Evolutionary conservation across 371 early-diverging fungal species (phyloP).

Genomic region (Lichtheimia ornata): DNA sequence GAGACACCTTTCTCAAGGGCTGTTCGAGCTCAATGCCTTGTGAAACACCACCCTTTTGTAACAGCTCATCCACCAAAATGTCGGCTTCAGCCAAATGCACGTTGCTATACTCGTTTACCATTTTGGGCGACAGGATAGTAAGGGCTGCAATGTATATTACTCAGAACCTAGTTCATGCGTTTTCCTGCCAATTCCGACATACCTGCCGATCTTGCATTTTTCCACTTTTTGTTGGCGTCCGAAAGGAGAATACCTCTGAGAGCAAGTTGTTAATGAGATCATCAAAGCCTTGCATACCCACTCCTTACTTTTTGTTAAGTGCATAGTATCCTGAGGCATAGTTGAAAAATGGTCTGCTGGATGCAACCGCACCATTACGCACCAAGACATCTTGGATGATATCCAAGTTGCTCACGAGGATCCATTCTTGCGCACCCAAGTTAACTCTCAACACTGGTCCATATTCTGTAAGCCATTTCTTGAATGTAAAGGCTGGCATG

Average conservation of each 20-base stretch:
- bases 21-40: not conserved
- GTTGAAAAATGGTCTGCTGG: constrained; percentile 8
- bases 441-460: constrained; percentile 16
- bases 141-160: constrained; percentile 1
- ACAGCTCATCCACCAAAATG: not conserved
- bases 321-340: constrained; percentile 17
- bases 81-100: constrained; percentile 4
- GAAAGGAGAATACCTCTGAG: constrained; percentile 15
- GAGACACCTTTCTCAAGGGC: not conserved
- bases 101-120: constrained; percentile 3
- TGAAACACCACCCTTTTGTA: not conserved
- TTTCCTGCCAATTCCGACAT: not conserved
- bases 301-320: constrained; percentile 15
- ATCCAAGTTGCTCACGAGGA: constrained; percentile 14
- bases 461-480: not conserved
- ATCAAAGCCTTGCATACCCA: not conserved
- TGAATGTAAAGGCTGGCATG: constrained; percentile 3
- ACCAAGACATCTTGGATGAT: constrained; percentile 20
- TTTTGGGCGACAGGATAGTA: constrained; percentile 9
- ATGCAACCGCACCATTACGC: constrained; percentile 10
- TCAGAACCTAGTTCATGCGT: not conserved
- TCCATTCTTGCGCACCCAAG: constrained; percentile 24
- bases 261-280: not conserved
- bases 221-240: constrained; percentile 13
- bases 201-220: constrained; percentile 9